Evolutionary conservation across 129 eudicot genomes (phyloP), one percentile per base, ranked within the genome.

Genomic region (Logfia minima): DNA sequence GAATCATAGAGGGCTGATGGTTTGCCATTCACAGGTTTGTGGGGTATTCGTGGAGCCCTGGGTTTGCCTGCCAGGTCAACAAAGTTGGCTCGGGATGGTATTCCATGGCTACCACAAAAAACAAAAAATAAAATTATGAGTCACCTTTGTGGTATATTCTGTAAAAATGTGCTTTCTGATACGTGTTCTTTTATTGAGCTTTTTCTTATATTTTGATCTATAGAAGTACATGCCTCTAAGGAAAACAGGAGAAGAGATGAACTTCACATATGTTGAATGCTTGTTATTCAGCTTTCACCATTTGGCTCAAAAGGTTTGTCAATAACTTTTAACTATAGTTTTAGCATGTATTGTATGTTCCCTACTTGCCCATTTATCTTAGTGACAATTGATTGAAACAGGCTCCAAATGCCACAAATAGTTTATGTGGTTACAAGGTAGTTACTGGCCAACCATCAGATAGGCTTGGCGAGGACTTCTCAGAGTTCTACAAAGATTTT

Each of bases 361-460:
- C 22, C 45, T 31, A 28, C 8, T 21, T 64, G 5, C 23, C 32
- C 55, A 16, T 14, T 69, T 68, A 2, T 29, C 74, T 29, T 74
- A 56, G 48, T 52, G 37, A 32, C 11, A 65, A 75, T 59, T 2
- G 24, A 39, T 23, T 45, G 70, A 19, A 14, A 75, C 86, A 92
- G 97, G 96, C 91, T 75, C 96, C 97, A 58, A 92, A 92, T 80
- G 96, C 97, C 39, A 87, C 97, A 21, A 92, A 92, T 80, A 87
- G 96, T 74, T 83, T 92, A 70, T 92, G 97, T 34, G 96, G 96
- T 75, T 92, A 89, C 85, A 92, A 92, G 81, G 84, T 92, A 77
- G 92, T 92, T 66, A 92, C 97, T 73, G 97, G 97, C 24, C 97
- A 92, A 77, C 97, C 97, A 68, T 92, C 97, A 61, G 97, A 92